Base-by-base conservation (phyloP, 176 grass and related monocot genomes). In the Raddia distichophylla region DNA sequence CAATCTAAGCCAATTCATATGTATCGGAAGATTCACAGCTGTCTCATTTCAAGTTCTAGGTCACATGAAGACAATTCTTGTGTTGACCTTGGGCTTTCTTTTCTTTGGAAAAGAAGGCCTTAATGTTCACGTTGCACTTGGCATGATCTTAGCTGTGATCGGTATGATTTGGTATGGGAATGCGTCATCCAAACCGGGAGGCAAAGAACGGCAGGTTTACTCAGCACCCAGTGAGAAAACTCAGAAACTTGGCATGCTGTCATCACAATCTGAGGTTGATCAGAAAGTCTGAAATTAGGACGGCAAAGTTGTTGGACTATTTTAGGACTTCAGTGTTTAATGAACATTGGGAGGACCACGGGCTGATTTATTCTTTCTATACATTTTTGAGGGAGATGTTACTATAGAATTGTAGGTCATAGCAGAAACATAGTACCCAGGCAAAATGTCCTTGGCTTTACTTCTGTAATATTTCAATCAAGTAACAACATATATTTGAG, bases 11-110 rank as follows among this genome's bases (percentile, higher is more conserved):
- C 85, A 87, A 58, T 87, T 87, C 72, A 87, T 87, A 64, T 87
- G 85, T 71, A 87, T 87, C 0, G 72, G 85, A 22, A 33, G 85
- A 70, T 87, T 87, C 84, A 77, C 84, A 33, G 84, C 75, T 64
- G 75, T 78, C 22, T 78, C 75, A 10, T 78, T 78, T 78, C 75
- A 78, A 78, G 75, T 78, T 35, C 56, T 87, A 27, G 85, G 85
- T 8, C 85, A 87, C 85, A 87, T 87, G 85, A 87, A 87, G 78
- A 87, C 85, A 17, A 76, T 87, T 52, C 78, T 87, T 44, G 85
- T 87, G 44, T 70, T 87, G 47, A 76, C 74, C 64, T 61, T 87
- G 33, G 85, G 85, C 12, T 87, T 87, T 67, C 67, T 82, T 57
- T 71, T 87, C 22, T 78, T 78, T 6, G 75, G 75, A 37, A 78